Base-by-base conservation (phyloP, 2,329 filamentous ascomycete genomes). In the Chlorencoelia australis region DNA sequence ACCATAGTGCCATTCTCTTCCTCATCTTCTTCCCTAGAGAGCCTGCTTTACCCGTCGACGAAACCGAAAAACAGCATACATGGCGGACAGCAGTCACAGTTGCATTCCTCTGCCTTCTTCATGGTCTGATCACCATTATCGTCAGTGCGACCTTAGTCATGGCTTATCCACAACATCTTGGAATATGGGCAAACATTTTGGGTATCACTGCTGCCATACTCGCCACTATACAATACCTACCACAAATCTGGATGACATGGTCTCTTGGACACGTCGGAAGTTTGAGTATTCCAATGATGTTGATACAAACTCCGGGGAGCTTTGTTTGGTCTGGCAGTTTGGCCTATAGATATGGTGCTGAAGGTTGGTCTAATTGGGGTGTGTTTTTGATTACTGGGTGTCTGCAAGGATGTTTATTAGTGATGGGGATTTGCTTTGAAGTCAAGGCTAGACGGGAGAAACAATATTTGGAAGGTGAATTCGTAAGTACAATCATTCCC, bases 231-330 rank as follows among this genome's bases (percentile, higher is more conserved):
- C 91, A 98, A 62, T 98, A 96, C 60, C 66, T 98, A 11, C 91
- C 91, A 0, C 91, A 98, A 62, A 94, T 98, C 46, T 87, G 79
- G 64, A 95, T 83, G 35, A 98, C 91, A 0, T 93, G 84, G 62
- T 73, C 68, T 35, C 66, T 95, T 40, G 82, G 89, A 56, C 80
- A 88, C 51, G 82, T 94, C 2, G 87, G 87, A 37, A 94, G 87
- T 57, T 64, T 98, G 50, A 94, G 86, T 53, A 91, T 98, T 39
- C 81, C 86, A 4, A 96, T 95, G 82, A 96, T 98, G 88, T 82
- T 83, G 56, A 94, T 98, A 21, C 91, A 98, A 59, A 95, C 89
- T 0, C 91, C 91, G 0, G 91, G 91, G 1, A 87, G 86, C 41
- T 79, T 94, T 49, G 64, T 98, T 5, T 96, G 94, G 63, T 87